Conservation (phyloP, 345 rosid species). For the Aquilaria yunnanensis region DNA sequence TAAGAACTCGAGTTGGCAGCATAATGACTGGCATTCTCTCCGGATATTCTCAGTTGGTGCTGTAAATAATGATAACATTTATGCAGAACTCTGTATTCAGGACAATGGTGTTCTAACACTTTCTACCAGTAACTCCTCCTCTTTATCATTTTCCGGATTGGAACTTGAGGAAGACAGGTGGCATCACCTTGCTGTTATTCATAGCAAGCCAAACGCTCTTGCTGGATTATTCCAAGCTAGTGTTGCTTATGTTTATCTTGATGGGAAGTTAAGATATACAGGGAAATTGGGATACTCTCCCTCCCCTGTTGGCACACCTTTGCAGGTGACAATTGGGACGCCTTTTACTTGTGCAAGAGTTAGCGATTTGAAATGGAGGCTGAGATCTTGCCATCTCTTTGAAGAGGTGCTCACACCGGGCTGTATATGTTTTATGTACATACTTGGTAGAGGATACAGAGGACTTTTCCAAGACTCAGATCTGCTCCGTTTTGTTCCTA, state of each 20-base stretch:
- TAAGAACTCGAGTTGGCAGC: constrained; percentile 36
- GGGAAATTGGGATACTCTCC: constrained; percentile 95
- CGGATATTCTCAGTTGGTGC: constrained; percentile 88
- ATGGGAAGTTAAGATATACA: constrained; percentile 88
- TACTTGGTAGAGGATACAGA: constrained; percentile 90
- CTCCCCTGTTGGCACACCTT: constrained; percentile 79
- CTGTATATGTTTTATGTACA: constrained; percentile 86
- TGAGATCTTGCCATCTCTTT: constrained; percentile 89
- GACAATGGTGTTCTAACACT: constrained; percentile 86
- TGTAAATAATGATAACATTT: constrained; percentile 55
- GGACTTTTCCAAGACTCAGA: constrained; percentile 89
- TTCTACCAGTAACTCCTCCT: constrained; percentile 82
- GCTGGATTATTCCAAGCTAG: constrained; percentile 97
- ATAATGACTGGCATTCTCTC: constrained; percentile 50
- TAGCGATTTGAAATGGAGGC: constrained; percentile 74
- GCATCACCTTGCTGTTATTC: constrained; percentile 98
- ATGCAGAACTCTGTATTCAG: constrained; percentile 82
- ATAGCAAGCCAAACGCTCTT: constrained; percentile 94
- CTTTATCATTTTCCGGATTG: constrained; percentile 78
- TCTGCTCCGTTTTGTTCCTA: constrained; percentile 84
- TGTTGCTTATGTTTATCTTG: constrained; percentile 83
- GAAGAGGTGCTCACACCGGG: constrained; percentile 95
- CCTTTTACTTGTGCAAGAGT: constrained; percentile 67
- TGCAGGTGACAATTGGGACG: constrained; percentile 83
- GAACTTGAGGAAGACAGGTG: constrained; percentile 88